phyloP scores from a whole-genome alignment of 2,329 filamentous ascomycete genomes.

The Aspergillus texensis region DNA sequence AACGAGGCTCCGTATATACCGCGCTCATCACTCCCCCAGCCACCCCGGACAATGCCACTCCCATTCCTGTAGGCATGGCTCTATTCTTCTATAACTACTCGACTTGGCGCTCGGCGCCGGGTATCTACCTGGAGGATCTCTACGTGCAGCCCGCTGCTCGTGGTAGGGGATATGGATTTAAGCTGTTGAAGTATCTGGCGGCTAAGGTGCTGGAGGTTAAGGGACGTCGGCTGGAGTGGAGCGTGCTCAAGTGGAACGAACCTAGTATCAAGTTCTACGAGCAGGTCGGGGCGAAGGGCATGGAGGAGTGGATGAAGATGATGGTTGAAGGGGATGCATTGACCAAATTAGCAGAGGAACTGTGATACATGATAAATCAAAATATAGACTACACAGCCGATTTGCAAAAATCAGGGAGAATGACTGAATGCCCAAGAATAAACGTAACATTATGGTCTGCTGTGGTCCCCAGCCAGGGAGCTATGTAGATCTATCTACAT shows the following conservation, averaged over 20 bases:
- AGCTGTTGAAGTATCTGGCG: conserved; percentile 75
- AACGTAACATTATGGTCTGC: too few relatives aligned
- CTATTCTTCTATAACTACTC: conserved; percentile 96
- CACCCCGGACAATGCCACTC: conserved; percentile 40
- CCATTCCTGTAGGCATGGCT: conserved; percentile 71
- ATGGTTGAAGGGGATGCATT: conserved; percentile 51
- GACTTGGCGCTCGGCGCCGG: conserved; percentile 85
- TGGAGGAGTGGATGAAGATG: conserved; percentile 55
- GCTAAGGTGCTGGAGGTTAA: conserved; percentile 72
- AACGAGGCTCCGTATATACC: conserved; percentile 69
- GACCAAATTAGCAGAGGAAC: conserved; percentile 41
- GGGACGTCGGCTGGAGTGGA: conserved; percentile 83
- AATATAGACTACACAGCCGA: background rate
- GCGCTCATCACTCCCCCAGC: conserved; percentile 64
- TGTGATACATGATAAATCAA: background rate
- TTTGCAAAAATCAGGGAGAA: too few relatives aligned
- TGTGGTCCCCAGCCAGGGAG: background rate
- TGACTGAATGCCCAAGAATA: too few relatives aligned
- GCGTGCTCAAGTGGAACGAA: conserved; percentile 89
- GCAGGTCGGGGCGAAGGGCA: conserved; percentile 46
- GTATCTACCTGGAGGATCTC: conserved; percentile 93
- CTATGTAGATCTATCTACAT: conserved; percentile 4
- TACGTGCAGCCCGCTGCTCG: conserved; percentile 74
- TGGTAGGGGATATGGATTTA: conserved; percentile 77
- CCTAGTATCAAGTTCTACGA: conserved; percentile 85